Evolutionary conservation across 352 stramenopile species (phyloP), one percentile per base, ranked within the genome.

Genomic region (Aphanomyces cochlioides): DNA sequence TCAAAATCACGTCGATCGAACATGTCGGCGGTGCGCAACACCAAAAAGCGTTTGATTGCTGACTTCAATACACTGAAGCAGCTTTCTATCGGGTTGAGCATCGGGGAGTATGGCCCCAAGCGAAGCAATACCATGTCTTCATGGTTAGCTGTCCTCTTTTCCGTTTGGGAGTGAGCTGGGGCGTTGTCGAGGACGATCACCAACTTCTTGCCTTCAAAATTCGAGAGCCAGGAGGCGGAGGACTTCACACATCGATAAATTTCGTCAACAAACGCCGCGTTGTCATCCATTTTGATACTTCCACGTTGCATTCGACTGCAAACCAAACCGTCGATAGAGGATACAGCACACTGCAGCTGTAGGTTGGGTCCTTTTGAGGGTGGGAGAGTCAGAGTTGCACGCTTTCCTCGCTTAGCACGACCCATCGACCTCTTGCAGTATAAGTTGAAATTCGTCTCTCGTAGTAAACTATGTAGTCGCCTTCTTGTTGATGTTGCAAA

Each of bases 261-360:
- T 6, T 36, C 48, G 4, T 73, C 64, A 1, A 75, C 58, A 19
- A 74, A 74, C 21, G 57, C 66, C 5, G 67, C 71, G 53, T 76
- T 76, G 4, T 47, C n/a, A 28, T 69, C 15, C 70, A 78, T 72
- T 38, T 73, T 73, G 36, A 78, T 78, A 57, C 69, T 74, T 34
- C 66, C 66, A n/a, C 63, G 56, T 28, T 63, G 47, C 1, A 66
- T 40, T 3, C 40, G 34, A n/a, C 69, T 53, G 21, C 21, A 34
- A 7, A 78, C 10, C 13, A 76, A 37, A 1, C 69, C 69, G 48
- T 59, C 36, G 21, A 38, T 40, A 0, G n/a, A 34, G 7, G 57
- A 73, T 1, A 78, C 45, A 0, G 70, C 57, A 19, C 74, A 76
- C 37, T 76, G 67, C 12, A 73, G 63, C 47, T 76, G 63, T n/a